phyloP scores from a whole-genome alignment of 1,139 yeast species.

The Sugiyamaella xylanicola region DNA sequence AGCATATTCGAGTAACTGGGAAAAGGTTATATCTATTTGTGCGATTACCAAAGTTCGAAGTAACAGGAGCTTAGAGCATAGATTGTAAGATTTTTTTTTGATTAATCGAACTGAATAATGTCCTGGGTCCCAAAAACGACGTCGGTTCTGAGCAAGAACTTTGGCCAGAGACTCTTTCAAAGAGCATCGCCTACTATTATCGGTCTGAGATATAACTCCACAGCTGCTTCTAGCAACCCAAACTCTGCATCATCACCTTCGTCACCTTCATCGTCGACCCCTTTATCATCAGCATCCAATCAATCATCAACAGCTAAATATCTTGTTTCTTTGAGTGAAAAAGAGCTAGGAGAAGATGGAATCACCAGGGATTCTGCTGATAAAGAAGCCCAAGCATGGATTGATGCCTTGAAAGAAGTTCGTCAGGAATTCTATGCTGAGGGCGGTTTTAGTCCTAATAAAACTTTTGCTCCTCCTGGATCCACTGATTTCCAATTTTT shows the following conservation, averaged over 20 bases:
- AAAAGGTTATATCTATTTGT: too few species aligned
- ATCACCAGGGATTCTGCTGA: slow-evolving; percentile 42
- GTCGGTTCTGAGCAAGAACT: slow-evolving; percentile 2
- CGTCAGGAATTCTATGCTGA: slow-evolving; percentile 49
- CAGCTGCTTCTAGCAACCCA: neutral
- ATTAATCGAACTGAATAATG: neutral
- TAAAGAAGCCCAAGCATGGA: slow-evolving; percentile 66
- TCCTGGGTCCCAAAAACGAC: slow-evolving; percentile 7
- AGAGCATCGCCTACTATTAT: neutral
- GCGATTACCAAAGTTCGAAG: too few species aligned
- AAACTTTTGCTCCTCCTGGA: slow-evolving; percentile 40
- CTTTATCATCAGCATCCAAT: neutral
- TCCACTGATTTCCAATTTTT: slow-evolving; percentile 33
- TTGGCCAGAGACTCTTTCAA: neutral
- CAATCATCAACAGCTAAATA: slow-evolving; percentile 27
- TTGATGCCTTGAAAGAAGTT: slow-evolving; percentile 59
- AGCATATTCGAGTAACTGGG: too few species aligned
- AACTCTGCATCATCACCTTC: neutral
- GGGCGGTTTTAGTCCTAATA: slow-evolving; percentile 39
- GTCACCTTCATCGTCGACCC: neutral
- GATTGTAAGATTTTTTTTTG: neutral
- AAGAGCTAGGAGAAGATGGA: slow-evolving; percentile 24
- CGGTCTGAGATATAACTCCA: slow-evolving; percentile 3
- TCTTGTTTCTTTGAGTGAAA: slow-evolving; percentile 29
- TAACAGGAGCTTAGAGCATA: too few species aligned